Base-by-base conservation (phyloP, 371 early-diverging fungal genomes). In the Smittium mucronatum region DNA sequence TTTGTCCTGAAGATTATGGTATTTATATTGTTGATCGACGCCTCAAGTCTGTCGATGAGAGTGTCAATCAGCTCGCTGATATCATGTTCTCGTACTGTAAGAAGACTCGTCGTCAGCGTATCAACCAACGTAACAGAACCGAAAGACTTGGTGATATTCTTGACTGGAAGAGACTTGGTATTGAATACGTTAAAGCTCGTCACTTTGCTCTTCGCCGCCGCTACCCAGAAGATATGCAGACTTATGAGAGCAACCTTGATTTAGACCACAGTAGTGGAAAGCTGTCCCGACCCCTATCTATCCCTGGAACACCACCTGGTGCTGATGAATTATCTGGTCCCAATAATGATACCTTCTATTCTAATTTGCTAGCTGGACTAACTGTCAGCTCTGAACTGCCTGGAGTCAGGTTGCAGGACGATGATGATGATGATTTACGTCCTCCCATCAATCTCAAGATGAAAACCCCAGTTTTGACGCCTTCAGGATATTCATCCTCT, bases 131-230 rank as follows among this genome's bases (percentile, higher is more conserved):
- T 73, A 97, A 97, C 84, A 89, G 96, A 75, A 94, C 94, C 0
- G 97, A 97, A 70, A 87, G 97, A 2, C 86, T 95, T 26, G 87
- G 90, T 5, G 96, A 97, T 80, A 83, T 97, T n/a, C 82, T 95
- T 72, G 97, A 97, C 77, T 97, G 96, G 97, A 95, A 95, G 80
- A 87, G 93, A 57, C 91, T 95, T 93, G 96, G 97, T 33, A 82
- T 93, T 35, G 96, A 95, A 76, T 97, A 97, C 81, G 90, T 94
- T 82, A 94, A 94, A 77, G 95, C 96, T 8, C 86, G 97, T 36
- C 93, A 93, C 80, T 81, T 94, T 66, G 93, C 95, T 25, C 83
- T 95, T 28, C 88, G 93, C 61, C 85, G 95, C 64, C 86, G 87
- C 64, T 95, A 90, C 78, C 95, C 97, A 25, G 88, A 91, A 61